These are phyloP conservation scores for Laguncularia racemosa DNA, from an alignment of 345 rosid genomes.

Conservation along the genomic window DNA sequence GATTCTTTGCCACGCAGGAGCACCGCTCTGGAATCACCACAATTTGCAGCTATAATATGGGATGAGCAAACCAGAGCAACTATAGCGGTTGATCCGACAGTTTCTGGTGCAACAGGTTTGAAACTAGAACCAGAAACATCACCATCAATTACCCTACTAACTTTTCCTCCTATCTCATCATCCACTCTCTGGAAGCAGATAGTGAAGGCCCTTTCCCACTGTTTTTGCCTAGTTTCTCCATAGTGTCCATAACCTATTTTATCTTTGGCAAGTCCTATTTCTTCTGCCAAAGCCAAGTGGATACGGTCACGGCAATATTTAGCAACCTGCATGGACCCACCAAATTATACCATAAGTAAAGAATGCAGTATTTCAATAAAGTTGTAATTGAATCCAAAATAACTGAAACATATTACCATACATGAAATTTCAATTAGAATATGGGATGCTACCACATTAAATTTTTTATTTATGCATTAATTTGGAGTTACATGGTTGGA, in stretches of 20 bases:
- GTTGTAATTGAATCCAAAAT: neutral
- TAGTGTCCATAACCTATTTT: conserved; percentile 30
- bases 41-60: conserved; percentile 78
- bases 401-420: too few relatives aligned
- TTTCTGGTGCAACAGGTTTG: conserved; percentile 73
- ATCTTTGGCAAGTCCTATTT: conserved; percentile 37
- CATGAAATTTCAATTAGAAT: too few relatives aligned
- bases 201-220: conserved; percentile 66
- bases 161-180: conserved; percentile 63
- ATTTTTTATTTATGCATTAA: too few relatives aligned
- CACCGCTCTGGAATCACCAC: conserved; percentile 96
- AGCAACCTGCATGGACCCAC: conserved; percentile 70
- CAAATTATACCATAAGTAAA: conserved; percentile 20
- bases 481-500: too few relatives aligned
- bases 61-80: conserved; percentile 90
- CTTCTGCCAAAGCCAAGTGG: conserved; percentile 74
- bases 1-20: conserved; percentile 80
- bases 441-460: too few relatives aligned
- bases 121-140: conserved; percentile 27
- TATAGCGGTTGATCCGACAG: conserved; percentile 92
- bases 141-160: conserved; percentile 17
- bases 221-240: conserved; percentile 42
- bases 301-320: conserved; percentile 71
- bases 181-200: conserved; percentile 78
- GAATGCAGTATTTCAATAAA: conserved; percentile 7